These are phyloP conservation scores for Fusarium sp. DNA, from an alignment of 2,329 filamentous ascomycete species.

Conservation along the genomic window DNA sequence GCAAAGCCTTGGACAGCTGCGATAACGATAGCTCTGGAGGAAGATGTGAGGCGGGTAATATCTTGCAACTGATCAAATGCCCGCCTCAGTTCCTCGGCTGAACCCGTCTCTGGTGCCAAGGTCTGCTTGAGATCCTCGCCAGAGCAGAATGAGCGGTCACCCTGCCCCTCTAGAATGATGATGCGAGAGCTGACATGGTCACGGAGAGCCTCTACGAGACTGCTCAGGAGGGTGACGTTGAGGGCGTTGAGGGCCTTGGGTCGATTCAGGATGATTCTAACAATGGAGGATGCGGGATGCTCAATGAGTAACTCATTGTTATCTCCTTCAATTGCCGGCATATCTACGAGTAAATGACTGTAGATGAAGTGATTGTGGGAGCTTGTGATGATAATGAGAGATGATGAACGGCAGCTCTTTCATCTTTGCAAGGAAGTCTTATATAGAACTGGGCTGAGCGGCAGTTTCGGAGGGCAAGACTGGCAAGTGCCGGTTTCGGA, in stretches of 20 bases:
- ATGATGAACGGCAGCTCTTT: too few relatives aligned
- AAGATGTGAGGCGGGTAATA: neutral
- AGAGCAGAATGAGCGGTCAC: neutral
- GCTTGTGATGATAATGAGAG: too few relatives aligned
- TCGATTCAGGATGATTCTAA: slow-evolving; percentile 20
- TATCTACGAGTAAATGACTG: too few relatives aligned
- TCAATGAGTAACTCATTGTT: too few relatives aligned
- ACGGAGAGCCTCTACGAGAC: neutral
- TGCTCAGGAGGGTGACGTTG: slow-evolving; percentile 6
- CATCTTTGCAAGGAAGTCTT: too few relatives aligned
- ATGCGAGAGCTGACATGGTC: neutral
- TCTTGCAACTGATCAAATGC: neutral
- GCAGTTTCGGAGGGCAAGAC: too few relatives aligned
- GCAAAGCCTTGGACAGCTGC: slow-evolving; percentile 17
- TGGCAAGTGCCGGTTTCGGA: too few relatives aligned
- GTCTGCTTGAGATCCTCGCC: neutral
- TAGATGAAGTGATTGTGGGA: too few relatives aligned
- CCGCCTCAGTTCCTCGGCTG: neutral
- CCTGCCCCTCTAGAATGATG: neutral
- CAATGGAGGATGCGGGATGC: neutral
- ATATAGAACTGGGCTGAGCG: too few relatives aligned
- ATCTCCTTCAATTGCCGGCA: neutral
- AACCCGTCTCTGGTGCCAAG: neutral
- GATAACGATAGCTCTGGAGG: slow-evolving; percentile 5
- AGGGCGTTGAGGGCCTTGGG: slow-evolving; percentile 18